Evolutionary conservation across 306 rosid genomes (phyloP).

Genomic region (Neltuma alba): DNA sequence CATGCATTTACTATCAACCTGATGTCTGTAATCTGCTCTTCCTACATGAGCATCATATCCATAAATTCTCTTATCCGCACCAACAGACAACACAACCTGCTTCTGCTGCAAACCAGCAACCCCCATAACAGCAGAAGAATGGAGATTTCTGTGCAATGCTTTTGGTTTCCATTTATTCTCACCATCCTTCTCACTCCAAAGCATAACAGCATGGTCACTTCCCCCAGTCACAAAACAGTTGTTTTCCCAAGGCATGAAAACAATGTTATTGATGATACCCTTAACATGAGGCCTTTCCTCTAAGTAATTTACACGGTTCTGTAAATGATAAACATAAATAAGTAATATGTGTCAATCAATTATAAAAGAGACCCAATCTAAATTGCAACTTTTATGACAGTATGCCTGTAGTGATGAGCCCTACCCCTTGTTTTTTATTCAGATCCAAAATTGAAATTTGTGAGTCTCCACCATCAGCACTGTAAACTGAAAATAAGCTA

Average conservation of each 20-base stretch:
- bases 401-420: slow-evolving; percentile 23
- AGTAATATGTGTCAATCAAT: neutral
- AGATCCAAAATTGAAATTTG: slow-evolving; percentile 68
- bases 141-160: slow-evolving; percentile 59
- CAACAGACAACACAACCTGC: slow-evolving; percentile 67
- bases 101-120: slow-evolving; percentile 78
- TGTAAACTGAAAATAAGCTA: slow-evolving; percentile 58
- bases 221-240: slow-evolving; percentile 72
- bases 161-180: slow-evolving; percentile 70
- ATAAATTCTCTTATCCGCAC: slow-evolving; percentile 75
- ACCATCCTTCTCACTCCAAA: slow-evolving; percentile 67
- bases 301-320: slow-evolving; percentile 67
- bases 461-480: slow-evolving; percentile 74
- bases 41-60: slow-evolving; percentile 62
- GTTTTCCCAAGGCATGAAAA: slow-evolving; percentile 72
- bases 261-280: slow-evolving; percentile 71
- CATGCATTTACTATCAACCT: slow-evolving; percentile 84
- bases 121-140: slow-evolving; percentile 92
- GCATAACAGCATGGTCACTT: slow-evolving; percentile 73
- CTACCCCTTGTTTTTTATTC: slow-evolving; percentile 61
- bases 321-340: slow-evolving; percentile 39
- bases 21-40: slow-evolving; percentile 64
- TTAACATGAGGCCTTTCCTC: slow-evolving; percentile 76
- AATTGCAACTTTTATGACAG: neutral
- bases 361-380: slow-evolving; percentile 6